Base-by-base conservation (phyloP, 495 filamentous ascomycete genomes). In the Hypoxylon perforatum region DNA sequence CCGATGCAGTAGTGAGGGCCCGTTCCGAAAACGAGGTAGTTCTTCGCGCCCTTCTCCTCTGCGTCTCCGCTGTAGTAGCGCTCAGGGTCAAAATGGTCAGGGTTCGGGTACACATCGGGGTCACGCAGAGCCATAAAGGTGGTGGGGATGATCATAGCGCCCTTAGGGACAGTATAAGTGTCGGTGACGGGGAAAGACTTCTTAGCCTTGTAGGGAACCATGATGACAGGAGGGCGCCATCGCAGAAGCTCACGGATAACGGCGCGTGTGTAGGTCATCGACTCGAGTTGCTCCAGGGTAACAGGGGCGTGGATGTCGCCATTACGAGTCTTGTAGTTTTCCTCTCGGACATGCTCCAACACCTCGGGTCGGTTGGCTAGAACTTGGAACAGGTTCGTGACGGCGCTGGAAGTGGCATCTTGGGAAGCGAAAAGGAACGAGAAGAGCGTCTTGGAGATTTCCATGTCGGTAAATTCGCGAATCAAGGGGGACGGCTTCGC, bases 351-450 rank as follows among this genome's bases (percentile, higher is more conserved):
- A 73, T 90, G 91, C 71, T 93, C 93, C 51, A 98, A 82, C 50
- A 95, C 81, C 52, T 99, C 96, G 9, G 95, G 94, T 69, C 93
- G 90, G 75, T 99, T 92, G 47, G 96, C 96, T 84, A 94, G 88
- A 69, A 92, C 85, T 77, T 99, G 95, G 86, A 97, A 96, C 65
- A 98, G 79, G 92, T 95, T 98, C 46, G 93, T 97, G 63, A 85
- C 86, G 56, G 96, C 96, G 60, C 91, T 93, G 77, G 90, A 94
- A 56, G 95, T 97, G 54, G 95, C 95, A 76, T 99, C 95, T 79
- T 99, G 95, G 30, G 93, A 96, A 48, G 96, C 95, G 80, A 99
- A 99, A 52, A 99, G 84, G 86, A 99, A 97, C 56, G 95, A 97
- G 82, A 98, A 96, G 64, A 99, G 70, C 9, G 96, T 98, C 84